phyloP scores from a whole-genome alignment of 2,329 filamentous ascomycete genomes.

The Arthrobotrys pseudoclavata region DNA sequence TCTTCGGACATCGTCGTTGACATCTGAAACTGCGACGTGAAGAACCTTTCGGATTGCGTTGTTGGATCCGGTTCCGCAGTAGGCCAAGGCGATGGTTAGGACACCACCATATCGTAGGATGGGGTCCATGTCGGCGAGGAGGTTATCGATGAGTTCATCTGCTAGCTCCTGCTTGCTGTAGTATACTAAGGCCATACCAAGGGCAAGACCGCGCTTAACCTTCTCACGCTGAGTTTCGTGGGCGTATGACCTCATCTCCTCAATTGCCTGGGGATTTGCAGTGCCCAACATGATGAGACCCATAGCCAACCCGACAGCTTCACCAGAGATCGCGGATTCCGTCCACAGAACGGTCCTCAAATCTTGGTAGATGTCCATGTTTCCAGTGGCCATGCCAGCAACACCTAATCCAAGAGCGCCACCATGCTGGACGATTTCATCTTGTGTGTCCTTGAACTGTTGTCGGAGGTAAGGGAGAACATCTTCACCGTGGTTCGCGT shows the following conservation, averaged over 20 bases:
- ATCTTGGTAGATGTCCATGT: constrained; percentile 89
- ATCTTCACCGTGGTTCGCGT: constrained; percentile 95
- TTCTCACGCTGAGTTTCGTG: constrained; percentile 99
- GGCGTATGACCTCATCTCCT: constrained; percentile 97
- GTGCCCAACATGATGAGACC: constrained; percentile 98
- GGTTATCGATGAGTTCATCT: constrained; percentile 91
- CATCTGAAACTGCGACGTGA: constrained; percentile 96
- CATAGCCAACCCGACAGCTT: constrained; percentile 95
- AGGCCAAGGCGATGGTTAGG: constrained; percentile 97
- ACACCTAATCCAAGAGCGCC: constrained; percentile 95
- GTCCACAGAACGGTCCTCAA: constrained; percentile 89
- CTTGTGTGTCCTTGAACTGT: constrained; percentile 75
- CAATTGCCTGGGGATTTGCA: constrained; percentile 91
- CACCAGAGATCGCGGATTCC: constrained; percentile 95
- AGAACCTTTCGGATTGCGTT: constrained; percentile 96
- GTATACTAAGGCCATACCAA: constrained; percentile 99
- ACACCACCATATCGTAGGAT: constrained; percentile 96
- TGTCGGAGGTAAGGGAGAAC: constrained; percentile 83
- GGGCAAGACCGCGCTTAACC: constrained; percentile 92
- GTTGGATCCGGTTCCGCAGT: constrained; percentile 97
- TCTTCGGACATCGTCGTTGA: constrained; percentile 95
- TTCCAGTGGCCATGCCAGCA: constrained; percentile 96
- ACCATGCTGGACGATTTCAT: constrained; percentile 96
- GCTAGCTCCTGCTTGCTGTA: constrained; percentile 94
- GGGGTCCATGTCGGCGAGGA: constrained; percentile 92